Percentiles rank a stretch among this genome's conserved stretches.
These are phyloP conservation scores for Knoxia roxburghii DNA, from an alignment of 257 asterid genomes.

Conservation along the genomic window DNA sequence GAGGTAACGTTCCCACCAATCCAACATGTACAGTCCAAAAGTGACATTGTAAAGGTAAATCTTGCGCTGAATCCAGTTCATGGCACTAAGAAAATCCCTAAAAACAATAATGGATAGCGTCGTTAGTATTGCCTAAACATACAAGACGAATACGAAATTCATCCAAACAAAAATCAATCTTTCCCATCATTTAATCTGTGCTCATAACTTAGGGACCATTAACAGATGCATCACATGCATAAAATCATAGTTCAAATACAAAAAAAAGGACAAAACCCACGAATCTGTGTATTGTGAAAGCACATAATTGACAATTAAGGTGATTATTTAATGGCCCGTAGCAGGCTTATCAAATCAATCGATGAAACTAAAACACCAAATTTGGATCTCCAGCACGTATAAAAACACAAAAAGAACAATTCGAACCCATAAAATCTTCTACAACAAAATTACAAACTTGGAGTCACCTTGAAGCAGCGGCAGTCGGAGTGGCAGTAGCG, in stretches of 20 bases:
- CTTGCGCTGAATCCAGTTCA: constrained; percentile 79
- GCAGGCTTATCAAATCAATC: neutral
- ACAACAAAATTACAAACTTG: neutral
- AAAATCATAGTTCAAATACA: neutral
- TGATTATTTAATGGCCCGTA: neutral
- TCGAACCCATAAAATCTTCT: neutral
- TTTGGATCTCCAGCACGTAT: neutral
- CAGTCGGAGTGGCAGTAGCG: neutral
- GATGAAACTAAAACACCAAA: neutral
- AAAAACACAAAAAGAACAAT: neutral
- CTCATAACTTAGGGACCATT: neutral
- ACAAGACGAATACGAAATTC: neutral
- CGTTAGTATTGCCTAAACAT: neutral
- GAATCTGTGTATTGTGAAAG: neutral
- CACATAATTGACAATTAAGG: neutral
- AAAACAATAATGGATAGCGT: neutral
- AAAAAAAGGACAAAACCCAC: neutral
- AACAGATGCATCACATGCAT: neutral
- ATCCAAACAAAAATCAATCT: neutral
- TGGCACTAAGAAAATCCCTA: constrained; percentile 17
- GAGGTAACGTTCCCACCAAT: constrained; percentile 90
- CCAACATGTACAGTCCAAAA: constrained; percentile 82
- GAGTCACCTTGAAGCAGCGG: neutral
- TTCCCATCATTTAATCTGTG: neutral
- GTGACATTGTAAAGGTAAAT: constrained; percentile 76